Evolutionary conservation across 495 filamentous ascomycete species (phyloP), one percentile per base, ranked within the genome.

Genomic region (Xylaria venustula): DNA sequence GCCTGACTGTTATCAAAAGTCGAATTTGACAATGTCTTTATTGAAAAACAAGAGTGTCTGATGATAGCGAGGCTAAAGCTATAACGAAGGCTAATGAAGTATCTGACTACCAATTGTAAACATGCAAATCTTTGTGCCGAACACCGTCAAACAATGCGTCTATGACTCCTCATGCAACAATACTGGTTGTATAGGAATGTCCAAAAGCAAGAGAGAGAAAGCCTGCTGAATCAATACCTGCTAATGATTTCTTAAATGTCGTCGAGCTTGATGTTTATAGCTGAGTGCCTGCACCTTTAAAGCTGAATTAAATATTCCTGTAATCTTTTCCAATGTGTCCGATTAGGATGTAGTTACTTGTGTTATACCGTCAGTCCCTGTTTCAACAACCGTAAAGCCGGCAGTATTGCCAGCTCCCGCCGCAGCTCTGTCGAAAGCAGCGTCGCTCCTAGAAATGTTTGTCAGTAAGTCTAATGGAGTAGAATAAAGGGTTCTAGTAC

Each of bases 371-470:
- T 77, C 67, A 0, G 73, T 66, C 0, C 70, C 73, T 32, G 86
- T 90, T 74, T 90, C 90, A 28, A 92, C 82, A 32, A 89, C 85
- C 73, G 81, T 83, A 67, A 90, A 92, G 12, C 77, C 84, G 58
- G 75, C 80, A 7, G 81, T 80, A 62, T 86, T 83, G 3, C 83
- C 83, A 61, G 88, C 79, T 17, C 84, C 92, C 74, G 79, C 88
- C 61, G 92, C 91, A 22, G 91, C 93, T 62, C 85, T 81, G 30
- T 75, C 79, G 77, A 94, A 98, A 0, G 94, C 94, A 66, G 91
- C 90, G 53, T 90, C 87, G 63, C 89, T 93, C 34, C 93, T 80
- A 28, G 53, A 44, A n/a, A 37, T 1, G 0, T 4, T 41, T 12
- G 40, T 68, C 19, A 71, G 61, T 19, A 61, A 26, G n/a, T 20